A percentile compares a stretch with the other conserved stretches of the same genome.
Evolutionary conservation across 2,329 filamentous ascomycete genomes (phyloP).

Genomic region (Verticillium albo-atrum): DNA sequence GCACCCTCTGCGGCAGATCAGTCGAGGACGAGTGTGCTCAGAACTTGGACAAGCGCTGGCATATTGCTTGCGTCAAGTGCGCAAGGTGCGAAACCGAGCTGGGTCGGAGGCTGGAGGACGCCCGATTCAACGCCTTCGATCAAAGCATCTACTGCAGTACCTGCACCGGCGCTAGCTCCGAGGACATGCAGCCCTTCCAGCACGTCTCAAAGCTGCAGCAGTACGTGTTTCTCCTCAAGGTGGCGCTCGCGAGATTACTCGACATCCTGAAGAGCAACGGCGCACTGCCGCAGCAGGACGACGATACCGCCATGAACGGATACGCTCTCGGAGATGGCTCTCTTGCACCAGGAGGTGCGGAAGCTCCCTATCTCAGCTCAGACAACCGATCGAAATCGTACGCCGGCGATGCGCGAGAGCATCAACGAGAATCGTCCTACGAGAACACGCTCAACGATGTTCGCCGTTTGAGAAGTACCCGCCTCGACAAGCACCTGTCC

Average conservation of each 20-base stretch:
- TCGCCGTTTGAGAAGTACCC: conserved; percentile 82
- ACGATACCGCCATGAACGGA: conserved; percentile 64
- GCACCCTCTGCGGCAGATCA: conserved; percentile 72
- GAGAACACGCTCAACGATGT: conserved; percentile 97
- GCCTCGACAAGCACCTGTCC: conserved; percentile 90
- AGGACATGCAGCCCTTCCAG: conserved; percentile 54
- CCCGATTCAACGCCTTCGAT: conserved; percentile 64
- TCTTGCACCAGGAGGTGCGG: conserved; percentile 16
- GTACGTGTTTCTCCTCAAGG: conserved; percentile 88
- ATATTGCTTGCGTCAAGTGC: conserved; percentile 78
- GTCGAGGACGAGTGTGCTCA: conserved; percentile 93
- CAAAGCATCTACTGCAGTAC: conserved; percentile 66
- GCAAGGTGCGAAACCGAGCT: conserved; percentile 61
- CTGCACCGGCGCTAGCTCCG: conserved; percentile 57
- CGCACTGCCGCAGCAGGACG: conserved; percentile 69
- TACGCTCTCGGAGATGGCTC: conserved; percentile 62
- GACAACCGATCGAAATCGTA: conserved; percentile 73
- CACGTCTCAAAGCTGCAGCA: conserved; percentile 84
- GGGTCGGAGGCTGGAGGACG: conserved; percentile 62
- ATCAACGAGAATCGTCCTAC: conserved; percentile 70
- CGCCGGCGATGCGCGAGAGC: conserved; percentile 55
- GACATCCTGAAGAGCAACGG: conserved; percentile 82
- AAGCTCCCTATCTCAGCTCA: conserved; percentile 50
- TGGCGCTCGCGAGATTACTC: conserved; percentile 83
- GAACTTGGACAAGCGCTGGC: conserved; percentile 73